A percentile compares a stretch with the other conserved stretches of the same genome.
Evolutionary conservation across 2,329 filamentous ascomycete species (phyloP).

Genomic region (Penicillium hesseltinei): DNA sequence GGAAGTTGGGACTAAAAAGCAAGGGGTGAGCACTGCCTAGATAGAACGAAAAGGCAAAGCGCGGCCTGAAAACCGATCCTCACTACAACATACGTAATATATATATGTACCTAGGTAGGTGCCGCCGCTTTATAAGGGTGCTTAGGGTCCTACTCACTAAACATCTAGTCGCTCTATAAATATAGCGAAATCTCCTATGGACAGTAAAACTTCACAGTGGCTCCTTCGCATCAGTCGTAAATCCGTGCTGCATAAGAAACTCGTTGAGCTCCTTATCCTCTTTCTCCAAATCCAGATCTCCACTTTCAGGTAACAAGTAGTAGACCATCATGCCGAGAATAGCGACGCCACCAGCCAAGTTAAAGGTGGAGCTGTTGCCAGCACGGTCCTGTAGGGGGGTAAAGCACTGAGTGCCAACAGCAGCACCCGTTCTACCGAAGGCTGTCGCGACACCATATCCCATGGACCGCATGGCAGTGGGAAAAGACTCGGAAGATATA

Average conservation of each 20-base stretch:
- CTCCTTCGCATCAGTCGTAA: constrained; percentile 8
- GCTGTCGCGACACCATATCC: constrained; percentile 35
- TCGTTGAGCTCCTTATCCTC: constrained; percentile 28
- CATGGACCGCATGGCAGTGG: constrained; percentile 35
- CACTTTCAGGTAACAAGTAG: constrained; percentile 33
- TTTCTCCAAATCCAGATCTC: constrained; percentile 26
- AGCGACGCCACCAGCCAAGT: constrained; percentile 31
- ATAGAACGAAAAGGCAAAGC: too few species aligned
- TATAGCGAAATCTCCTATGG: neutral
- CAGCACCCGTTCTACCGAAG: constrained; percentile 37
- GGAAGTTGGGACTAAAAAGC: too few species aligned
- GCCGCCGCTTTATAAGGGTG: too few species aligned
- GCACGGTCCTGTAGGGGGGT: constrained; percentile 31
- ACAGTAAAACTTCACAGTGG: neutral
- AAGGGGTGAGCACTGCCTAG: too few species aligned
- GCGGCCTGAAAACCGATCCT: too few species aligned
- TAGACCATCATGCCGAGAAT: constrained; percentile 32
- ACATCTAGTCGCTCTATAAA: neutral
- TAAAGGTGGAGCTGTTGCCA: constrained; percentile 34
- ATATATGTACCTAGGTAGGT: too few species aligned
- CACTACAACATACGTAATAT: too few species aligned
- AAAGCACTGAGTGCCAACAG: constrained; percentile 37
- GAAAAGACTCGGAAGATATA: constrained; percentile 34
- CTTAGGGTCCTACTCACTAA: too few species aligned
- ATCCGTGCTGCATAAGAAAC: constrained; percentile 26